Conservation (phyloP, 352 stramenopile genomes). For the Phytophthora parvispora region DNA sequence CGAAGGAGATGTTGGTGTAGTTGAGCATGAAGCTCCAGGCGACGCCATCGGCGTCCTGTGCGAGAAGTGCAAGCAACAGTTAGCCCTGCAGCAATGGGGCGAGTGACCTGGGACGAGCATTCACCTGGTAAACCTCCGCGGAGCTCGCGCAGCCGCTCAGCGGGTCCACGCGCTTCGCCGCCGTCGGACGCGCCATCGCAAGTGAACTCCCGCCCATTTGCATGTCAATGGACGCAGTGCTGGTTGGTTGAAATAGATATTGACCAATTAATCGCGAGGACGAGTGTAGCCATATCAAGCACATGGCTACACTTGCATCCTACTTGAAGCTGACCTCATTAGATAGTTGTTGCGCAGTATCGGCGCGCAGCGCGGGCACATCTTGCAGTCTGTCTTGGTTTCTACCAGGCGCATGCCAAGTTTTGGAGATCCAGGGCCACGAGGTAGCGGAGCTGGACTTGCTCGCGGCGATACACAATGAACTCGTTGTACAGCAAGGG, state of each 20-base stretch:
- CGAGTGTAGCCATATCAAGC: slow-evolving; percentile 4
- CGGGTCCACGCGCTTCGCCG: slow-evolving; percentile 34
- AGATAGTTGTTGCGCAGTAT: slow-evolving; percentile 4
- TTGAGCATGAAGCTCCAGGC: slow-evolving; percentile 62
- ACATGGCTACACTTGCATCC: slow-evolving; percentile 19
- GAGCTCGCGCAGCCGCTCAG: slow-evolving; percentile 39
- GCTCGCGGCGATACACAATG: slow-evolving; percentile 54
- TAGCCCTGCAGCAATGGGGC: neutral
- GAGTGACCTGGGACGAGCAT: neutral
- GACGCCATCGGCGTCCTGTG: slow-evolving; percentile 38
- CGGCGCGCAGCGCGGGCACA: neutral
- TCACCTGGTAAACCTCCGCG: slow-evolving; percentile 39
- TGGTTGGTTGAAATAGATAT: slow-evolving; percentile 20
- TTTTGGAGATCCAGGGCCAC: slow-evolving; percentile 37
- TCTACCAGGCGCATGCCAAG: slow-evolving; percentile 20
- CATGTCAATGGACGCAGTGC: slow-evolving; percentile 7
- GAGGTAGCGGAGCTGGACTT: slow-evolving; percentile 55
- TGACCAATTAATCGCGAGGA: slow-evolving; percentile 28
- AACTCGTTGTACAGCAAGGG: slow-evolving; percentile 61
- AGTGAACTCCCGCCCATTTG: slow-evolving; percentile 18
- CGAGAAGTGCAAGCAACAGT: neutral
- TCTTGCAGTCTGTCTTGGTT: neutral
- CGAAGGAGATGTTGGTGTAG: slow-evolving; percentile 61
- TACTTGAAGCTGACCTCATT: slow-evolving; percentile 1
- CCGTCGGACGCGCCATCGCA: slow-evolving; percentile 5